These are phyloP conservation scores for Klebsormidium nitens DNA, from an alignment of 139 green algal species.

Conservation along the genomic window DNA sequence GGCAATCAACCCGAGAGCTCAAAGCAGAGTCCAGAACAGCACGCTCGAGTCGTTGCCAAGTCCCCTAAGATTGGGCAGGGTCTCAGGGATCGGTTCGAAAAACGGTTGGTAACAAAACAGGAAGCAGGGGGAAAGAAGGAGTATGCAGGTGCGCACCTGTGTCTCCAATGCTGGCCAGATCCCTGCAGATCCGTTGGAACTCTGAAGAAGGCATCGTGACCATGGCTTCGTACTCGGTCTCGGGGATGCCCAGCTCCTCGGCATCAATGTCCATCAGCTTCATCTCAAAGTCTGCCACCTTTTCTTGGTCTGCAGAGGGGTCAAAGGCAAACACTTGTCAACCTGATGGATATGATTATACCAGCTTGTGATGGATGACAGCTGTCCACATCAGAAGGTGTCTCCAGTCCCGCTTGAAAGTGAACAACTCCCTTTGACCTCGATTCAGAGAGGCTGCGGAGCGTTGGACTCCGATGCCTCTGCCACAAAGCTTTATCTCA, in stretches of 20 bases:
- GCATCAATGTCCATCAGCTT: constrained; percentile 97
- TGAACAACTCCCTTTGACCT: background rate
- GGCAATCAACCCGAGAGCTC: too few species aligned
- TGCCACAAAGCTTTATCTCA: too few species aligned
- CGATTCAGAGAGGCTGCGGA: background rate
- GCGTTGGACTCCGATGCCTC: too few species aligned
- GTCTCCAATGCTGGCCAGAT: constrained; percentile 86
- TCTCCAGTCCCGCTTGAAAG: too few species aligned
- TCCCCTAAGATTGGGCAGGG: too few species aligned
- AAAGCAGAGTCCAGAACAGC: too few species aligned
- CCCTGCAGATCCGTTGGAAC: constrained; percentile 83
- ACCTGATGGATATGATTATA: background rate
- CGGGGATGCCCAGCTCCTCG: constrained; percentile 92
- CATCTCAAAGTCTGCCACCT: constrained; percentile 89
- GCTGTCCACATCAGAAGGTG: too few species aligned
- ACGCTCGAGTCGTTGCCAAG: too few species aligned
- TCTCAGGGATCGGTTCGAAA: too few species aligned
- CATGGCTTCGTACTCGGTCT: constrained; percentile 62
- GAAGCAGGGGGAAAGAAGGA: too few species aligned
- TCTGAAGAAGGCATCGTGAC: constrained; percentile 78
- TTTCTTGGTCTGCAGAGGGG: constrained; percentile 50
- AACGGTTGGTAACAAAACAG: too few species aligned
- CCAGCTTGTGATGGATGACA: background rate
- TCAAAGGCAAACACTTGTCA: background rate
- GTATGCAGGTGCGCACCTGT: too few species aligned